Base-by-base conservation (phyloP, 1,139 yeast genomes). In the Kodamaea suecica region DNA sequence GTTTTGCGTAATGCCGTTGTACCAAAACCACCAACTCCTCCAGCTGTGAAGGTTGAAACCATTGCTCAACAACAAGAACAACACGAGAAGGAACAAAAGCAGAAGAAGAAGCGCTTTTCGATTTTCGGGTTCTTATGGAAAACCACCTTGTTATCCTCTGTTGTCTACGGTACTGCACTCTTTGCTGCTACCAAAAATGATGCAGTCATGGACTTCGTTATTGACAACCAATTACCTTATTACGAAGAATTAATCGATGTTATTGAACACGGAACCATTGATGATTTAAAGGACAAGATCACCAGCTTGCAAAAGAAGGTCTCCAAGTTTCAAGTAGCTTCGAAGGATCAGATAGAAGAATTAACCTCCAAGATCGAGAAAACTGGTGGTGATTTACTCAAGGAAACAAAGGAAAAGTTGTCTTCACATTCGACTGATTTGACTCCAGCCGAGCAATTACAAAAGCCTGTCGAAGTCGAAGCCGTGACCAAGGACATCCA, bases 381-480 rank as follows among this genome's bases (percentile, higher is more conserved):
- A 27, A 57, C 57, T 35, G 57, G 70, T 34, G 73, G 59, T 42
- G 58, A 57, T 25, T 52, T 67, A 43, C 44, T 63, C 30, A 62
- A 64, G 41, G 70, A 64, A 35, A 63, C 73, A 23, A 65, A 54
- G 41, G 54, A 55, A 39, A 65, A 58, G 45, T 55, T 64, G 23
- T 41, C 38, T 31, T 15, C 30, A 23, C 65, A 59, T 19, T 60
- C 66, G 17, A 23, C 41, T 10, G 37, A 31, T 11, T 54, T 52
- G 36, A 66, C 71, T 7, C 74, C 76, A 17, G 70, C 63, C n/a
- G 63, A 68, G 41, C 74, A 70, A 48, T 61, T 68, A 44, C 74
- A 67, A 46, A 66, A 59, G 41, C 70, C 70, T 9, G 73, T 66
- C 11, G 69, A 59, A 39, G 44, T 61, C 15, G 74, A 66, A 43